Base-by-base conservation (phyloP, 106 monocot species). In the Apostasia shenzhenica region DNA sequence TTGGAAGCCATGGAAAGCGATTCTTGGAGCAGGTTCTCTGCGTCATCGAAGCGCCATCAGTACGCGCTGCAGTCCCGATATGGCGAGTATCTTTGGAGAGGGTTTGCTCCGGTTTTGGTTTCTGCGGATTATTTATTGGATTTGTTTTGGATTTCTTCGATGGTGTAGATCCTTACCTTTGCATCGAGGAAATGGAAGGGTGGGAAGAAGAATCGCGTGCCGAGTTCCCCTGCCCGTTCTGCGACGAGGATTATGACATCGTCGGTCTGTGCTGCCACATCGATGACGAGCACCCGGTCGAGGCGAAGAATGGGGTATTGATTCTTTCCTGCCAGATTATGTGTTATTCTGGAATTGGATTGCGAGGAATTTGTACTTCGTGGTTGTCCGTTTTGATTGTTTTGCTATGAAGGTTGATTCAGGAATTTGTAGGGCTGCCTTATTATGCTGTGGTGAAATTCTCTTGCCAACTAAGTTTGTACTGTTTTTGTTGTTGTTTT, bases 221-320 rank as follows among this genome's bases (percentile, higher is more conserved):
- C 6, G 92, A 88, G 76, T 83, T 79, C 66, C 65, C 80, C 8
- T 93, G 92, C 81, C 93, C 90, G 11, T 94, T 90, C 56, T 94
- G 94, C 51, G 60, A 64, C 4, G 93, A 89, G 71, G 93, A 94
- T 71, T 89, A 89, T 12, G 93, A 94, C 46, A 79, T 85, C 10
- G 60, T 87, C 5, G 90, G 84, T 12, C 84, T 94, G n/a, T 90
- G 94, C 76, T 83, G 79, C 67, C 94, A 94, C 67, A 87, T 94
- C 61, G 90, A 87, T 43, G 90, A 94, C 1, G 94, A 94, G 71
- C 94, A 94, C 63, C 84, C 94, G 0, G 63, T 79, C 9, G 94
- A 94, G 82, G 90, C 87, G 1, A 90, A 81, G 69, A 94, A 82
- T 46, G 87, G 86, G 87, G 90, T 94, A 83, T 48, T 39, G 41